Evolutionary conservation across 352 stramenopile species (phyloP).

Genomic region (Globisporangium emineosum): DNA sequence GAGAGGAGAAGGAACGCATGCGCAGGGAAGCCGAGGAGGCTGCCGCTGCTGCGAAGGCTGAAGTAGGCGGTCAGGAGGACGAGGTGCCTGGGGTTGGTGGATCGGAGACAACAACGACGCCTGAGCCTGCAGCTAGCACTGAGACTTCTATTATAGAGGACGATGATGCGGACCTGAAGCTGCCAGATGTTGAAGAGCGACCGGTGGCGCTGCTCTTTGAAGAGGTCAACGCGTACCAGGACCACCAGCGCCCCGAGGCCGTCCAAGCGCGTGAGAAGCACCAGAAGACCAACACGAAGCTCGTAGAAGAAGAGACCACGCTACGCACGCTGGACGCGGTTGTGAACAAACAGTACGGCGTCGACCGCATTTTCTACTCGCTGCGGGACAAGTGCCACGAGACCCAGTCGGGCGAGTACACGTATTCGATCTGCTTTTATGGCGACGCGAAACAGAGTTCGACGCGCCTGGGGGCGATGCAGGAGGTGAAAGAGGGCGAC

Average conservation of each 20-base stretch:
- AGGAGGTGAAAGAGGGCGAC: conserved; percentile 24
- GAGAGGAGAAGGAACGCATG: conserved; percentile 25
- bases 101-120: background rate
- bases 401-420: conserved; percentile 70
- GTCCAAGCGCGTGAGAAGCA: conserved; percentile 40
- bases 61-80: conserved; percentile 6
- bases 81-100: conserved; percentile 16
- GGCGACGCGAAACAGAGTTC: conserved; percentile 76
- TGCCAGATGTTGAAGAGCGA: conserved; percentile 52
- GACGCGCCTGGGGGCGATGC: conserved; percentile 74
- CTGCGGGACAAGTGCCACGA: conserved; percentile 75
- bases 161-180: conserved; percentile 38
- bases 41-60: conserved; percentile 9
- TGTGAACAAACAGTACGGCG: conserved; percentile 59
- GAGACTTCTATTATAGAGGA: conserved; percentile 23
- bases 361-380: conserved; percentile 57
- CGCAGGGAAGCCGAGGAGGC: conserved; percentile 27
- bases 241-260: conserved; percentile 48
- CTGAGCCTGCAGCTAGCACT: background rate
- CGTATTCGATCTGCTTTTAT: conserved; percentile 86
- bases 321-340: conserved; percentile 30
- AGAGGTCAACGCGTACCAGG: conserved; percentile 33
- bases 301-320: conserved; percentile 31
- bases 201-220: conserved; percentile 64
- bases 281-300: conserved; percentile 37